Evolutionary conservation across 306 rosid genomes (phyloP).

Genomic region (Gleditsia sinensis): DNA sequence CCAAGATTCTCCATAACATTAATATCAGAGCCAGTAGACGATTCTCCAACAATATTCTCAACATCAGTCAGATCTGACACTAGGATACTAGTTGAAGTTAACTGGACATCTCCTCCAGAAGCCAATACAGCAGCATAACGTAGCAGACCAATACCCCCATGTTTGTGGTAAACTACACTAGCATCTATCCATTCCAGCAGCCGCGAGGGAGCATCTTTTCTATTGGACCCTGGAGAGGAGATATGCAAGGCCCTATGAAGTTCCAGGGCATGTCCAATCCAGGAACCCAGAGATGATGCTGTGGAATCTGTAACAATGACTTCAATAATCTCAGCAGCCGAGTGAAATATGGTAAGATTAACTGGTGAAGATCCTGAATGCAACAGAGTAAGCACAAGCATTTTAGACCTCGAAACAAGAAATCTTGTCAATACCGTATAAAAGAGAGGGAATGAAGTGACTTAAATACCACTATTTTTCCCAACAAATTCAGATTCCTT

Average conservation of each 20-base stretch:
- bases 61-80: constrained; percentile 88
- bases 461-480: constrained; percentile 62
- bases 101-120: constrained; percentile 97
- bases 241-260: constrained; percentile 86
- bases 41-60: constrained; percentile 82
- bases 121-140: constrained; percentile 92
- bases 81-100: constrained; percentile 66
- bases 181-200: constrained; percentile 98
- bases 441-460: constrained; percentile 28
- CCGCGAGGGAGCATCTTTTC: constrained; percentile 96
- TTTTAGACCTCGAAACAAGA: constrained; percentile 32
- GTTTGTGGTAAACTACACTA: constrained; percentile 87
- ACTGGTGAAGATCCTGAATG: constrained; percentile 80
- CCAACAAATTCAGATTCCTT: constrained; percentile 79
- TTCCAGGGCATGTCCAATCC: constrained; percentile 92
- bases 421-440: not conserved
- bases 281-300: constrained; percentile 78
- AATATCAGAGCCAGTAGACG: constrained; percentile 72
- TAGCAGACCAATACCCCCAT: constrained; percentile 86
- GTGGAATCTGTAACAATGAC: constrained; percentile 90
- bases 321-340: constrained; percentile 98
- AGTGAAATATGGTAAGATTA: constrained; percentile 87
- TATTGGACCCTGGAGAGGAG: constrained; percentile 91
- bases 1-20: constrained; percentile 97
- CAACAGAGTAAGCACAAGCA: constrained; percentile 32